Percentiles rank a stretch among this genome's conserved stretches.
Evolutionary conservation across 345 rosid genomes (phyloP).

Genomic region (Boechera stricta): DNA sequence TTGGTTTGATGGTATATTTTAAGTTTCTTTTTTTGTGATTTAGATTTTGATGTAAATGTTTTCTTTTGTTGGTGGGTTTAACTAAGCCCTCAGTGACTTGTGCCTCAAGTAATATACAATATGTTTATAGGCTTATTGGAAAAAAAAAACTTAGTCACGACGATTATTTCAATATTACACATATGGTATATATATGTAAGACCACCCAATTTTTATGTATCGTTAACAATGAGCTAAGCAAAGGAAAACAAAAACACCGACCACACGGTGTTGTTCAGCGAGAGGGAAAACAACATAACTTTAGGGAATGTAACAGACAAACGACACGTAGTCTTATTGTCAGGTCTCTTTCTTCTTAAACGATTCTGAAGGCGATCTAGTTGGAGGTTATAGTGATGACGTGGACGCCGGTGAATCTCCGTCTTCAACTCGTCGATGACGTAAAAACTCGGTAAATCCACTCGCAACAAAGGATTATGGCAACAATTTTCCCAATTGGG

Average conservation of each 20-base stretch:
- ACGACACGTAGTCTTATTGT: too few relatives aligned
- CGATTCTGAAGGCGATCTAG: not conserved
- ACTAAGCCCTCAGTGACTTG: slow-evolving; percentile 3
- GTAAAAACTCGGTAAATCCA: not conserved
- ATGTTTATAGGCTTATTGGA: too few relatives aligned
- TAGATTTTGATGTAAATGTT: not conserved
- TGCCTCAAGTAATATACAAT: slow-evolving; percentile 18
- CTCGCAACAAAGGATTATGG: not conserved
- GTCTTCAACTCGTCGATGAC: too few relatives aligned
- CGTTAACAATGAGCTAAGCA: not conserved
- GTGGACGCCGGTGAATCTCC: too few relatives aligned
- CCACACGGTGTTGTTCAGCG: not conserved
- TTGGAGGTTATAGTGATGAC: too few relatives aligned
- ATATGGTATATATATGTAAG: not conserved
- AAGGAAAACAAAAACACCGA: not conserved
- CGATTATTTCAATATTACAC: not conserved
- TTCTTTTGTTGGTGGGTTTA: not conserved
- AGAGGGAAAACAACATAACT: not conserved
- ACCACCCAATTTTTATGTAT: not conserved
- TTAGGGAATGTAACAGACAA: not conserved
- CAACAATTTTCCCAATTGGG: not conserved
- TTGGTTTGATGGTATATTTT: not conserved
- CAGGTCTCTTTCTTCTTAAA: not conserved
- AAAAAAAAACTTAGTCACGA: not conserved
- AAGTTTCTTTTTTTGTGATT: not conserved